Evolutionary conservation across 2,329 filamentous ascomycete genomes (phyloP), one percentile per base, ranked within the genome.

Genomic region (Fusarium burgessii): DNA sequence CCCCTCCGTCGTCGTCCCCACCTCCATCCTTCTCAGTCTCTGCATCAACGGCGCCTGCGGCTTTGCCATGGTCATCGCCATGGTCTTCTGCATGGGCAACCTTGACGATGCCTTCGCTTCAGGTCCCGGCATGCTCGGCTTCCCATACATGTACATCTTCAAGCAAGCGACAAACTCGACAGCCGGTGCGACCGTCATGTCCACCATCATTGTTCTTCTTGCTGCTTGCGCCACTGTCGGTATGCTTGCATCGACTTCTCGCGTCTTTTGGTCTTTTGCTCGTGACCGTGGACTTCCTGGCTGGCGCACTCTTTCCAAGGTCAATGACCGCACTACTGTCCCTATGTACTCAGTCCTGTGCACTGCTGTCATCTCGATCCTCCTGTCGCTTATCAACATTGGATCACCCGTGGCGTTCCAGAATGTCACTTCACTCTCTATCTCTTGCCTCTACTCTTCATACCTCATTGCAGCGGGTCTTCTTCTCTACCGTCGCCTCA

Each of bases 71-170:
- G 73, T 89, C n/a, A 80, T 89, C 17, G 85, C 86, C 1, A 80
- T 88, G 38, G 81, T 87, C 12, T 90, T 89, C 70, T 87, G 84
- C 29, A 79, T 89, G 18, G 82, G 82, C 4, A 82, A 89, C 59
- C 77, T 87, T 14, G 80, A 84, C 14, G 75, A 74, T 1, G 82
- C 85, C 1, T 76, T 87, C 6, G 77, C 77, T 1, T 83, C 82
- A 0, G 80, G 81, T 0, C 87, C 86, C 0, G 83, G 83, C 15
- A 64, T 75, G 66, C 55, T 77, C 12, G 75, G 75, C 2, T 88
- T 87, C 50, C 88, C 89, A 0, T 89, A 89, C 68, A 89, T 91
- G 73, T 82, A 88, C 52, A 83, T 90, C 25, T 89, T 89, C 62
- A 82, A 82, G 66, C 82, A 87, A 38, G 84, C 84, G 3, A 86